These are phyloP conservation scores for Tulasnella sp. DNA, from an alignment of 768 basidiomycete genomes.

Conservation along the genomic window DNA sequence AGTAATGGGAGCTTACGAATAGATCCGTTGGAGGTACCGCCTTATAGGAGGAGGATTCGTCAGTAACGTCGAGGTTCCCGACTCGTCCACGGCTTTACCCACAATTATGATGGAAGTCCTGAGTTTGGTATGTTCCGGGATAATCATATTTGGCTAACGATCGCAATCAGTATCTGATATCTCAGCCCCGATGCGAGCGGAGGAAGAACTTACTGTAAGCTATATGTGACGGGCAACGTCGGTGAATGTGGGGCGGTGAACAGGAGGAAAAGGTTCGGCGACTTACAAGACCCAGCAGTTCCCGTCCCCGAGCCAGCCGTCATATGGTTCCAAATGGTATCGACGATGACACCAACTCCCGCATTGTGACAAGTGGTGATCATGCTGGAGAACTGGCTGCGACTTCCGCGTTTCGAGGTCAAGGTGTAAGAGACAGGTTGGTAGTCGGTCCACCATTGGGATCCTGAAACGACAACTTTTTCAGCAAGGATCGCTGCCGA, in stretches of 20 bases:
- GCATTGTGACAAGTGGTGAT: constrained; percentile 14
- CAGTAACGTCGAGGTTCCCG: background rate
- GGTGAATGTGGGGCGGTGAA: background rate
- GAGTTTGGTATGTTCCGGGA: constrained; percentile 16
- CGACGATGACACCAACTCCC: constrained; percentile 13
- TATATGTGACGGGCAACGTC: background rate
- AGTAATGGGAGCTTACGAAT: background rate
- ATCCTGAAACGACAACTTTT: background rate
- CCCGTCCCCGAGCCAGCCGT: constrained; percentile 17
- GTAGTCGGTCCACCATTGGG: constrained; percentile 18
- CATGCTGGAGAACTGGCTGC: constrained; percentile 15
- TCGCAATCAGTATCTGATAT: background rate
- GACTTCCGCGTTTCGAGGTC: constrained; percentile 15
- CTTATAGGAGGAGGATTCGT: background rate
- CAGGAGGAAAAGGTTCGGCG: background rate
- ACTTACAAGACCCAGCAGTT: constrained; percentile 16
- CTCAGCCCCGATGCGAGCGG: background rate
- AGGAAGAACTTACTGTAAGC: constrained; percentile 11
- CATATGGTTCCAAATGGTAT: constrained; percentile 22
- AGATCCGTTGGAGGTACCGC: background rate
- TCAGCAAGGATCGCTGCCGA: background rate
- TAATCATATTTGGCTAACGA: constrained; percentile 16
- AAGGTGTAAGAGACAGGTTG: constrained; percentile 15
- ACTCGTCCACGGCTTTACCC: background rate
- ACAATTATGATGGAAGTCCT: constrained; percentile 18